phyloP scores from a whole-genome alignment of 2,329 filamentous ascomycete species.

The Zarea fungicola region DNA sequence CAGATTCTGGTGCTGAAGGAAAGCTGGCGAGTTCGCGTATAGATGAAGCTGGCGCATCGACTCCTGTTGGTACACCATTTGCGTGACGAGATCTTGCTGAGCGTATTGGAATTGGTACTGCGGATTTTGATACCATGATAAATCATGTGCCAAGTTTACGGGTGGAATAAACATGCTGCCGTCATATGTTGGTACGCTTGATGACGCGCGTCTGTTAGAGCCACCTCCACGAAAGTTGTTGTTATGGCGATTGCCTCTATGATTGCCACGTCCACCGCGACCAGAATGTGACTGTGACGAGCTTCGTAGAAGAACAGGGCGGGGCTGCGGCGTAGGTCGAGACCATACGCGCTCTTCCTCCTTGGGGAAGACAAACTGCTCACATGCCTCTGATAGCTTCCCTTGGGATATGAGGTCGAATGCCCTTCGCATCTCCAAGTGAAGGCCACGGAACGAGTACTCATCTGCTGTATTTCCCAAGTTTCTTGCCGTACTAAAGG shows the following conservation, averaged over 20 bases:
- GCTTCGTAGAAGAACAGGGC: conserved; percentile 54
- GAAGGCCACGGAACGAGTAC: conserved; percentile 85
- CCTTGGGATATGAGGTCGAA: conserved; percentile 76
- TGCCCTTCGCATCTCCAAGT: conserved; percentile 81
- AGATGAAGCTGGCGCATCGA: conserved; percentile 33
- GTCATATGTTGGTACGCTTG: conserved; percentile 47
- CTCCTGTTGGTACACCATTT: conserved; percentile 38
- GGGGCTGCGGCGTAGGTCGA: conserved; percentile 48
- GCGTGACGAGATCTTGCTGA: conserved; percentile 35
- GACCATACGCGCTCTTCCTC: conserved; percentile 65
- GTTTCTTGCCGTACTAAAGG: conserved; percentile 86
- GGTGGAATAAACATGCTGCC: conserved; percentile 41
- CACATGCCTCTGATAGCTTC: conserved; percentile 78
- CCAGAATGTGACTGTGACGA: conserved; percentile 53
- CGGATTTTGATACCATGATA: conserved; percentile 44
- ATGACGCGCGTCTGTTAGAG: conserved; percentile 47
- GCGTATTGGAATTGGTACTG: conserved; percentile 37
- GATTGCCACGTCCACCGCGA: conserved; percentile 44
- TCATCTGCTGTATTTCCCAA: conserved; percentile 95
- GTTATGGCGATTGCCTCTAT: conserved; percentile 44
- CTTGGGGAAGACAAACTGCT: conserved; percentile 81
- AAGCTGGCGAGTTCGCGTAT: conserved; percentile 31
- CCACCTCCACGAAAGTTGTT: conserved; percentile 37
- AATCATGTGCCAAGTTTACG: conserved; percentile 41
- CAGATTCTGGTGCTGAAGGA: conserved; percentile 30